Evolutionary conservation across 164 flowering plant genomes (phyloP), one percentile per base, ranked within the genome.

Genomic region (Stephania cephalantha): DNA sequence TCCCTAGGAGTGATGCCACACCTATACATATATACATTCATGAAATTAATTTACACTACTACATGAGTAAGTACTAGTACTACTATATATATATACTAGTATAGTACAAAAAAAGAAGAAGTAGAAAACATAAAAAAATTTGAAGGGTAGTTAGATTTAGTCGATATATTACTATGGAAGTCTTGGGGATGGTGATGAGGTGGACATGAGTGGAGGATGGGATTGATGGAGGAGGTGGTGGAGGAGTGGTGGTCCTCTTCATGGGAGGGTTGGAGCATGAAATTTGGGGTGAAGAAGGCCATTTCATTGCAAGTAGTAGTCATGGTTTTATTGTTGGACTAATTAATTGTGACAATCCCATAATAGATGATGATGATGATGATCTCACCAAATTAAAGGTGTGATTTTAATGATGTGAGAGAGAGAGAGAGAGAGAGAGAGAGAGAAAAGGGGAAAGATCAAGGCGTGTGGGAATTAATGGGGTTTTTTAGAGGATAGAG

Each of bases 251-350:
- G 83, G 48, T 81, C 79, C 13, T 82, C 79, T 35, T 83, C 80
- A 71, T 79, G 86, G 55, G 91, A 78, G 67, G 84, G 81, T 79
- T 91, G 98, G 9, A 90, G 80, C 91, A 92, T 87, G 91, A 94
- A 92, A 84, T 87, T 94, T 73, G 97, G 67, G 76, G 91, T 88
- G 85, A 92, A 91, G 86, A 94, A 94, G 31, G 91, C 86, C 98
- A 94, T 94, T 78, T 82, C 93, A 58, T 58, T 58, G 64, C 64
- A 58, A 58, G 42, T 35, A 58, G 42, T 35, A 35, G 18, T 75
- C 86, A 84, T 84, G 69, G 70, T n/a, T 35, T 58, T 71, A 67
- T 50, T 8, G 12, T 48, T 50, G 15, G 55, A 50, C 42, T 35
- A 35, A 35, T 35, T 35, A 35, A 50, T 50, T 50, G 55, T 50